These are phyloP conservation scores for Aspergillus tamarii DNA, from an alignment of 2,329 filamentous ascomycete species.

Conservation along the genomic window DNA sequence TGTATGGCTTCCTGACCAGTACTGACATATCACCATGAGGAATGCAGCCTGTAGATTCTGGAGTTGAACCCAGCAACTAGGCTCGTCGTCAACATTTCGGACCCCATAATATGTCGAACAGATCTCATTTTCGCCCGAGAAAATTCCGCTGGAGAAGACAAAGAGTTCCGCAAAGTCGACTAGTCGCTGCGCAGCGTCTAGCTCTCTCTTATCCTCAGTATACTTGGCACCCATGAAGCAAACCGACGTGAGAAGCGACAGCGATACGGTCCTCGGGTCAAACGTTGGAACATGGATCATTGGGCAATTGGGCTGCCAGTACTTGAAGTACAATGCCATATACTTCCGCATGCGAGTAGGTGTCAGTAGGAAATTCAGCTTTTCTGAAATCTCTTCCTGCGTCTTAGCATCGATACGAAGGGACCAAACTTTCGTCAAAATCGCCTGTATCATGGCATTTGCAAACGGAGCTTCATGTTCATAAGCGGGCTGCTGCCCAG, in stretches of 20 bases:
- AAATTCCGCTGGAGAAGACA: slow-evolving; percentile 47
- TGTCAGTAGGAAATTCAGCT: slow-evolving; percentile 45
- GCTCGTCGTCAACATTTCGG: slow-evolving; percentile 24
- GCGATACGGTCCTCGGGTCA: slow-evolving; percentile 39
- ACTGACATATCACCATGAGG: slow-evolving; percentile 46
- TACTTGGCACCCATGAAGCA: slow-evolving; percentile 52
- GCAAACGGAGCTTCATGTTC: slow-evolving; percentile 44
- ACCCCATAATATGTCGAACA: slow-evolving; percentile 34
- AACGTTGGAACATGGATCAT: slow-evolving; percentile 50
- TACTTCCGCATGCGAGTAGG: slow-evolving; percentile 47
- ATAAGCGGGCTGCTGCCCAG: slow-evolving; percentile 29
- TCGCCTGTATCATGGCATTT: slow-evolving; percentile 43
- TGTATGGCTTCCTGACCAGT: slow-evolving; percentile 46
- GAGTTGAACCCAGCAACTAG: slow-evolving; percentile 40
- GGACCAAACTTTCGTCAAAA: slow-evolving; percentile 43
- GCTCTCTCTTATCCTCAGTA: slow-evolving; percentile 44
- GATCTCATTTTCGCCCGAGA: slow-evolving; percentile 46
- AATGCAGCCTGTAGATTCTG: slow-evolving; percentile 49
- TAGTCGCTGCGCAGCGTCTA: slow-evolving; percentile 41
- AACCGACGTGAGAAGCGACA: slow-evolving; percentile 45
- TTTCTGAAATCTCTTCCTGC: slow-evolving; percentile 44
- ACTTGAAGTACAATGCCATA: slow-evolving; percentile 47
- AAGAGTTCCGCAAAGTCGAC: slow-evolving; percentile 50
- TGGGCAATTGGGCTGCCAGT: slow-evolving; percentile 50
- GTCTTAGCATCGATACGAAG: slow-evolving; percentile 42